These are phyloP conservation scores for Ceratopteris richardii DNA, from an alignment of 75 land plant species.

Conservation along the genomic window DNA sequence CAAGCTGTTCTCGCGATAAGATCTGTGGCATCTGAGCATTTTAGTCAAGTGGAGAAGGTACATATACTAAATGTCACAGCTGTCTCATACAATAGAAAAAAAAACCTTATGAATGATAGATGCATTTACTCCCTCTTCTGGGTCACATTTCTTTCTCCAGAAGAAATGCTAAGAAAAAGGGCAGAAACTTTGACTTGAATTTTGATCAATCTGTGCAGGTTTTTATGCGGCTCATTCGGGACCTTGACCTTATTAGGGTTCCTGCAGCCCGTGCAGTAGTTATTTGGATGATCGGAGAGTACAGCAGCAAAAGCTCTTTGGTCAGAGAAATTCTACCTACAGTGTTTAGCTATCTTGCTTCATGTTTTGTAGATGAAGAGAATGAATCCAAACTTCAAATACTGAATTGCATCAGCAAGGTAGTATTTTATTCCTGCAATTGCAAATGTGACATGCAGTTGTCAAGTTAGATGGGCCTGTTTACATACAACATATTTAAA, in stretches of 20 bases:
- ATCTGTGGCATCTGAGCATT: constrained; percentile 58
- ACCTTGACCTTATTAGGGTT: constrained; percentile 62
- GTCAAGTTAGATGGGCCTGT: too few relatives aligned
- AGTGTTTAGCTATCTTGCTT: constrained; percentile 67
- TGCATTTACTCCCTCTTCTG: too few relatives aligned
- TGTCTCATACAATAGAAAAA: too few relatives aligned
- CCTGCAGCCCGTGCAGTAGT: constrained; percentile 77
- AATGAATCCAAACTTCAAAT: constrained; percentile 81
- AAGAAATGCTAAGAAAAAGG: too few relatives aligned
- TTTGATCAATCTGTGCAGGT: constrained; percentile 49
- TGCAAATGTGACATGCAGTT: too few relatives aligned
- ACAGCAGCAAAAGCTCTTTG: constrained; percentile 40
- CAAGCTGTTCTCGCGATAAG: constrained; percentile 83
- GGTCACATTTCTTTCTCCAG: too few relatives aligned
- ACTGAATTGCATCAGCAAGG: constrained; percentile 72
- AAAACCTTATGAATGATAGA: too few relatives aligned
- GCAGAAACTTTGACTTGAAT: too few relatives aligned
- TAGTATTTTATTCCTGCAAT: constrained; percentile 23
- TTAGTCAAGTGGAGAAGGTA: constrained; percentile 49
- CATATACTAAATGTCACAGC: background rate
- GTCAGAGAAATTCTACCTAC: constrained; percentile 46
- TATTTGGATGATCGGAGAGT: constrained; percentile 93
- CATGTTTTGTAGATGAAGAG: constrained; percentile 56
- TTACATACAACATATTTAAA: too few relatives aligned
- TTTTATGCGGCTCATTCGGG: constrained; percentile 51